Conservation (phyloP, 176 grass and related monocot species). For the Puccinellia tenuiflora region DNA sequence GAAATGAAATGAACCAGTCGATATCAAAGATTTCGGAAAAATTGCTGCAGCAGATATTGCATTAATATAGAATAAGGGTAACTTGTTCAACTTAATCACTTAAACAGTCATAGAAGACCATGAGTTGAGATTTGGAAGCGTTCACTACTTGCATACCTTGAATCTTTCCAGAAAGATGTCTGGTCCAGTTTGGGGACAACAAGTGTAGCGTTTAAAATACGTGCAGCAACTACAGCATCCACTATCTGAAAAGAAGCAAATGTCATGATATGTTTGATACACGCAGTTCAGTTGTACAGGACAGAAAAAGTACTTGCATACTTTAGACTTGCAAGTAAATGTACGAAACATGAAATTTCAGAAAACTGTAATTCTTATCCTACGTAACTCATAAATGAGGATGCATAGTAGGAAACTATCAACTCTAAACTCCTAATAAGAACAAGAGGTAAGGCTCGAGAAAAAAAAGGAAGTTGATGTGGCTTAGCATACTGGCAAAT, state of each 20-base stretch:
- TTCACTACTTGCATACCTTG: slow-evolving; percentile 34
- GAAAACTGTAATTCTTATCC: neutral
- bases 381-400: neutral
- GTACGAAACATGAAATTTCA: neutral
- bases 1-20: slow-evolving; percentile 64
- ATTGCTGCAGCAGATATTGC: slow-evolving; percentile 39
- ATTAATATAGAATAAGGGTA: neutral
- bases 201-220: slow-evolving; percentile 63
- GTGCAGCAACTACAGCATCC: slow-evolving; percentile 62
- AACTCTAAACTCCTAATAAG: neutral
- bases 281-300: neutral
- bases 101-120: neutral
- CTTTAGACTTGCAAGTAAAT: neutral
- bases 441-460: neutral
- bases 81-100: neutral
- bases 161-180: slow-evolving; percentile 77
- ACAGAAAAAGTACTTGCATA: neutral
- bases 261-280: neutral
- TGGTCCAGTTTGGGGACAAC: slow-evolving; percentile 59
- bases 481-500: neutral
- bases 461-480: neutral
- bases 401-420: neutral
- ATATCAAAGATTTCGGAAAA: slow-evolving; percentile 69
- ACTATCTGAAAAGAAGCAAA: slow-evolving; percentile 48
- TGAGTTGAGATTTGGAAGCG: neutral